Evolutionary conservation across 2,329 filamentous ascomycete species (phyloP), one percentile per base, ranked within the genome.

Genomic region (Alternaria postmessia): DNA sequence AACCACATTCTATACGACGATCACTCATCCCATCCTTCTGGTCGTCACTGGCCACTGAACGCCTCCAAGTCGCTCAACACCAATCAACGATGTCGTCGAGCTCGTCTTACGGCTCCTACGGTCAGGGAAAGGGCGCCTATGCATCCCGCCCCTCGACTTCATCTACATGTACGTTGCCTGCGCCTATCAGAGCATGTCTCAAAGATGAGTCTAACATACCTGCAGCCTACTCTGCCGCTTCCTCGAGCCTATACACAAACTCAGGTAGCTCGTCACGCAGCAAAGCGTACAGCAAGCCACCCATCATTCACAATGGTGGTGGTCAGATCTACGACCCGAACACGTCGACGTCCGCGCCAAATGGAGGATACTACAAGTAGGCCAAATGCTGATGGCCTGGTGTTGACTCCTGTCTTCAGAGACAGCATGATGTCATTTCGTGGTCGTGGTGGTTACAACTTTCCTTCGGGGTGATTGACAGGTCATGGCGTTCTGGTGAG

Each of bases 281-380:
- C 62, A 53, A 65, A 47, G 54, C 68, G 26, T 76, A 73, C 61
- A 71, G 64, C 65, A 75, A 77, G 44, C 74, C 73, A 5, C 63
- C 61, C 5, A 62, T 74, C 22, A 62, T 76, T 32, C 67, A 73
- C 66, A 75, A 73, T 38, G 71, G 70, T 2, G 75, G 75, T 12
- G 75, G 75, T 28, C 56, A 67, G 54, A 63, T 64, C 4, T 66
- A 71, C 30, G 73, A 74, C 62, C 68, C 73, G 3, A 74, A 73
- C 39, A 72, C 70, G 6, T 73, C 68, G 59, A 70, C 68, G 3
- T 70, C 66, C 32, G 72, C 71, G 18, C 66, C 66, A 0, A 72
- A 75, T 52, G 66, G 69, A 3, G 70, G 73, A 0, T 76, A 76
- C 59, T 74, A 77, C 55, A 66, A 71, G 4, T 76, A 64, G 52